Evolutionary conservation across 371 early-diverging fungal genomes (phyloP), one percentile per base, ranked within the genome.

Genomic region (Capillidium rhysosporum): DNA sequence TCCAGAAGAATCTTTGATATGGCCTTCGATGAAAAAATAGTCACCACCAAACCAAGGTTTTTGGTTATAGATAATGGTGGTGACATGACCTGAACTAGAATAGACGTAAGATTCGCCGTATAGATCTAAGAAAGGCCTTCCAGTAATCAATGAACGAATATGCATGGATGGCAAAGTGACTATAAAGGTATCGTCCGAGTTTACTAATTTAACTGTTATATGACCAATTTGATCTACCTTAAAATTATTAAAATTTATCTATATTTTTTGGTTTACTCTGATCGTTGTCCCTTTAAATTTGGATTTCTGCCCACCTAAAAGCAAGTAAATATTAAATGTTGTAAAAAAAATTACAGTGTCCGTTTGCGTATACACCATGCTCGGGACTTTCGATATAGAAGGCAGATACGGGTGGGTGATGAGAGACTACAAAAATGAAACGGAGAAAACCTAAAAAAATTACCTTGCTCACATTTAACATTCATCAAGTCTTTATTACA

Each of bases 251-350:
- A 24, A 5, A 43, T 5, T 18, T 21, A 21, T 43, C 5, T 8
- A 14, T 18, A 18, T 48, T n/a, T 10, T n/a, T 4, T 21, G 10
- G 44, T 21, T 54, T 44, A 54, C 54, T 49, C 73, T 71, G 60
- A 77, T 71, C 38, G 72, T 64, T 5, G 70, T 76, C 43, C 73
- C 73, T 58, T 71, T 71, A 61, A 79, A 76, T 54, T 72, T 73
- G 24, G 73, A 69, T 58, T 76, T 75, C 62, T 78, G 76, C 12
- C 68, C 63, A 59, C 61, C 67, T 67, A 31, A 18, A 52, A 57
- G 21, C 0, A 38, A n/a, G 20, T 34, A n/a, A 56, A 28, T 34
- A 43, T 16, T 23, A 30, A 9, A 16, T 55, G 20, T 46, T 46
- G 14, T 30, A n/a, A 14, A 46, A 29, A 20, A 20, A 43, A 28